Percentiles rank a stretch among this genome's conserved stretches.
Evolutionary conservation across 1,139 yeast species (phyloP).

Genomic region (Tardiomyces depauwii): DNA sequence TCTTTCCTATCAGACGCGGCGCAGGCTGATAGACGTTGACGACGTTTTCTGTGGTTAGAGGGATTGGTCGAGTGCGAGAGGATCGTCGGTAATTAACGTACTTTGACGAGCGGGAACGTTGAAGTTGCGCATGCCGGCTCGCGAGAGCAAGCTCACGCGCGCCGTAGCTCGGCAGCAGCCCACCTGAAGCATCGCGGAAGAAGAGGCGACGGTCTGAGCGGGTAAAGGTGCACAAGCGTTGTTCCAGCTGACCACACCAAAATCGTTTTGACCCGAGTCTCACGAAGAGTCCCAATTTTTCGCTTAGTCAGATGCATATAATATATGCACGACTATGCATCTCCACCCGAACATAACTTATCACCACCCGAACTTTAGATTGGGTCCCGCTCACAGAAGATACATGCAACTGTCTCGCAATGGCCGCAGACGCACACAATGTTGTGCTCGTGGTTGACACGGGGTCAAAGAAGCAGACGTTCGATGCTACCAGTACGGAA

Average conservation of each 20-base stretch:
- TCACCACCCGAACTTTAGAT: no score
- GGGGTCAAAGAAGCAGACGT: background rate
- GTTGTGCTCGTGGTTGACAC: background rate
- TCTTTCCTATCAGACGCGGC: constrained; percentile 28
- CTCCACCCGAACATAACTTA: no score
- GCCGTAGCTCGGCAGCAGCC: background rate
- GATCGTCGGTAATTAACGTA: background rate
- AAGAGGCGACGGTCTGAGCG: no score
- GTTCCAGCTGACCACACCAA: no score
- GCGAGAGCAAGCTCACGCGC: background rate
- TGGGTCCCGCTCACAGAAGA: no score
- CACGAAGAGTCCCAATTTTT: no score
- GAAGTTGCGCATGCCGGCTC: constrained; percentile 6
- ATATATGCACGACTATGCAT: no score
- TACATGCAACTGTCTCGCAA: no score
- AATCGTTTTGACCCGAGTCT: no score
- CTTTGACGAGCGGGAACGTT: constrained; percentile 10
- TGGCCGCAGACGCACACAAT: no score
- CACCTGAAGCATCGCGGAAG: background rate
- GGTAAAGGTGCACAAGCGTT: no score
- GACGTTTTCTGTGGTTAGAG: constrained; percentile 14
- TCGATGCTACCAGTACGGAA: background rate
- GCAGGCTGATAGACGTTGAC: constrained; percentile 23
- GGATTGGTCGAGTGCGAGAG: background rate
- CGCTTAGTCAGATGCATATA: no score